Conservation (phyloP, 805 yeast genomes). For the Cyberlindnera euphorbiae region DNA sequence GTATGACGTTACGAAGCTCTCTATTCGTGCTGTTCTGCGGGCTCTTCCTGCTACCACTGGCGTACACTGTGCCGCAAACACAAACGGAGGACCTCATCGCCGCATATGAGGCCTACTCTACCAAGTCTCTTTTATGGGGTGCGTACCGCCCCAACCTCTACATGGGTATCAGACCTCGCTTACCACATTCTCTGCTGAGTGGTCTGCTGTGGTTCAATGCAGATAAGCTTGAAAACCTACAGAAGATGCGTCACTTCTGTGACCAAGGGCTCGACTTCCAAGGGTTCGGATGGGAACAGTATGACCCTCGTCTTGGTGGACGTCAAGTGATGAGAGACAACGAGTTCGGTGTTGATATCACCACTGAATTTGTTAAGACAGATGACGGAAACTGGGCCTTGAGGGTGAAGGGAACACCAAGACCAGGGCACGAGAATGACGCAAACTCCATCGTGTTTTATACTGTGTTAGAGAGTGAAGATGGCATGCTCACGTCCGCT, state of each 20-base stretch:
- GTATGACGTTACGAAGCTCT: too few species aligned
- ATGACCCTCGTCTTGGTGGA: conserved; percentile 89
- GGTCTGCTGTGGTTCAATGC: conserved; percentile 89
- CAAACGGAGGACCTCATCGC: conserved; percentile 4
- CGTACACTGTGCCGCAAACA: background rate
- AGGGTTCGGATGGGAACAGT: conserved; percentile 80
- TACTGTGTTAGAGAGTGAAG: conserved; percentile 67
- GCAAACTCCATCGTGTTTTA: conserved; percentile 72
- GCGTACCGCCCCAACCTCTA: conserved; percentile 87
- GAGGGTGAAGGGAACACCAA: conserved; percentile 62
- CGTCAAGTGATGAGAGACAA: conserved; percentile 66
- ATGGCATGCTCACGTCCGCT: conserved; percentile 36
- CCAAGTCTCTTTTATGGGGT: conserved; percentile 75
- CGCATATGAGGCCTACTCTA: conserved; percentile 32
- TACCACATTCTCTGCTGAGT: conserved; percentile 67
- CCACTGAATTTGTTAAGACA: conserved; percentile 72
- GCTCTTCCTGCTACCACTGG: background rate
- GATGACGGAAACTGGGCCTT: conserved; percentile 77
- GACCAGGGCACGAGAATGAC: conserved; percentile 40
- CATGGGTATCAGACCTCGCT: conserved; percentile 77
- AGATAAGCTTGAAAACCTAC: conserved; percentile 49
- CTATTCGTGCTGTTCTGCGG: too few species aligned
- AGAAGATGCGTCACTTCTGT: conserved; percentile 64
- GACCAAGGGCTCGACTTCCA: conserved; percentile 66
- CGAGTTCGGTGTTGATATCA: conserved; percentile 56